These are phyloP conservation scores for Myxozyma udenii DNA, from an alignment of 805 yeast species.

Conservation along the genomic window DNA sequence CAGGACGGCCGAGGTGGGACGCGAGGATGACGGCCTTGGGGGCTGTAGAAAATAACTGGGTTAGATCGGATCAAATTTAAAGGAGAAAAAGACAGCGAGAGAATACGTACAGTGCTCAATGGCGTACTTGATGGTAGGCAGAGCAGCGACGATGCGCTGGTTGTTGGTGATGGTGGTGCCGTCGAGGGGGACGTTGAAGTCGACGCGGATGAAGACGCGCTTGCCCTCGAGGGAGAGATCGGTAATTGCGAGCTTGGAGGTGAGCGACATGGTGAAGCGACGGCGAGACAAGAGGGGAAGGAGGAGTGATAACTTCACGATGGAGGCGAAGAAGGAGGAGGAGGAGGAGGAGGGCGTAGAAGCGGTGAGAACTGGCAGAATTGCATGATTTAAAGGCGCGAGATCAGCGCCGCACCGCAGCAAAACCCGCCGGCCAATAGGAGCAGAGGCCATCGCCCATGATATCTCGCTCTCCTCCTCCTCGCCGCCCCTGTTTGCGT, in stretches of 20 bases:
- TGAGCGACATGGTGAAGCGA: conserved; percentile 68
- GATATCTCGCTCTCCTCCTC: too few relatives aligned
- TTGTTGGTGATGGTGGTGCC: conserved; percentile 97
- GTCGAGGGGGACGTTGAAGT: conserved; percentile 62
- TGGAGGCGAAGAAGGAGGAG: background rate
- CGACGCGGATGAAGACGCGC: conserved; percentile 97
- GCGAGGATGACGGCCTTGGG: conserved; percentile 92
- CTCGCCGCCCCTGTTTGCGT: too few relatives aligned
- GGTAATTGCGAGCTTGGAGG: conserved; percentile 87
- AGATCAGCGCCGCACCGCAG: too few relatives aligned
- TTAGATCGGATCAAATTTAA: background rate
- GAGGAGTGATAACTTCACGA: background rate
- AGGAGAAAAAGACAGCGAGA: background rate
- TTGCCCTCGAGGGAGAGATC: conserved; percentile 84
- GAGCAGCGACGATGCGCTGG: conserved; percentile 98
- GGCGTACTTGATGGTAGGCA: conserved; percentile 96
- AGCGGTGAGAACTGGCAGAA: too few relatives aligned
- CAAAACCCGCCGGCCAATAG: too few relatives aligned
- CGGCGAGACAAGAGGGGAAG: background rate
- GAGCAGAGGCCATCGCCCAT: too few relatives aligned
- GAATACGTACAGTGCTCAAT: conserved; percentile 54
- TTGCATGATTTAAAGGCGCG: too few relatives aligned
- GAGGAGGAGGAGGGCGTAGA: too few relatives aligned
- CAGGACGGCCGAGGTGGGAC: conserved; percentile 99
- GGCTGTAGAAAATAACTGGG: conserved; percentile 38